phyloP scores from a whole-genome alignment of 768 basidiomycete genomes.

The Leucosporidium creatinivorum region DNA sequence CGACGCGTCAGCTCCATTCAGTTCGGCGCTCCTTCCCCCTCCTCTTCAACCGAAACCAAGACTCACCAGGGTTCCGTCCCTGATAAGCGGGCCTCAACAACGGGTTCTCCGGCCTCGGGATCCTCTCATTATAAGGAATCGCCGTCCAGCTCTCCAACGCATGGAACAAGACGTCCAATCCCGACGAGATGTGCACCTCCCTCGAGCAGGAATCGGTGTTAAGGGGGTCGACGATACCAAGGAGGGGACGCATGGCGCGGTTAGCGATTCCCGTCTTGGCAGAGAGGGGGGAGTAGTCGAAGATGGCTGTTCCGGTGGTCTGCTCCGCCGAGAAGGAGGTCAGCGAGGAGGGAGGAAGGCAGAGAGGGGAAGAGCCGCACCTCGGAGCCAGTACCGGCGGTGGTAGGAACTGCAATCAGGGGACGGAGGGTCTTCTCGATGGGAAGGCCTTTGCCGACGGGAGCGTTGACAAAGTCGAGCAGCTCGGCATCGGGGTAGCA shows the following conservation, averaged over 20 bases:
- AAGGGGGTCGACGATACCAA: conserved; percentile 77
- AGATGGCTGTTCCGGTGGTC: conserved; percentile 89
- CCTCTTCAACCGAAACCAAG: background rate
- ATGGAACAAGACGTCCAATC: conserved; percentile 91
- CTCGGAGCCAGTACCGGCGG: conserved; percentile 65
- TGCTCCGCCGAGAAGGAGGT: conserved; percentile 47
- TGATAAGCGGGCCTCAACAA: conserved; percentile 86
- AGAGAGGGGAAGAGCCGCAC: background rate
- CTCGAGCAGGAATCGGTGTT: conserved; percentile 76
- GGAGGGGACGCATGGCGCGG: conserved; percentile 77
- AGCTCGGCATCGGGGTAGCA: conserved; percentile 88
- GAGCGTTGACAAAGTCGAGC: conserved; percentile 95
- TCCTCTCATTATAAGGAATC: conserved; percentile 87
- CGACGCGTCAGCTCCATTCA: background rate
- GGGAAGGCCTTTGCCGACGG: conserved; percentile 78
- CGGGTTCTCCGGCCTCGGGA: conserved; percentile 81
- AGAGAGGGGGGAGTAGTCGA: conserved; percentile 76
- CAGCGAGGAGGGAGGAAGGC: conserved; percentile 3
- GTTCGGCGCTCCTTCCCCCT: background rate
- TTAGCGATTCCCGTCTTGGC: conserved; percentile 72
- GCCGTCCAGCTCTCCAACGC: conserved; percentile 68
- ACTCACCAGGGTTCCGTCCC: conserved; percentile 63
- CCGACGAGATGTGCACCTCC: conserved; percentile 89
- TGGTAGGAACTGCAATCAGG: conserved; percentile 62
- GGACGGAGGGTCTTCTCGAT: conserved; percentile 67